These are phyloP conservation scores for Neltuma alba DNA, from an alignment of 306 rosid genomes.

Conservation along the genomic window DNA sequence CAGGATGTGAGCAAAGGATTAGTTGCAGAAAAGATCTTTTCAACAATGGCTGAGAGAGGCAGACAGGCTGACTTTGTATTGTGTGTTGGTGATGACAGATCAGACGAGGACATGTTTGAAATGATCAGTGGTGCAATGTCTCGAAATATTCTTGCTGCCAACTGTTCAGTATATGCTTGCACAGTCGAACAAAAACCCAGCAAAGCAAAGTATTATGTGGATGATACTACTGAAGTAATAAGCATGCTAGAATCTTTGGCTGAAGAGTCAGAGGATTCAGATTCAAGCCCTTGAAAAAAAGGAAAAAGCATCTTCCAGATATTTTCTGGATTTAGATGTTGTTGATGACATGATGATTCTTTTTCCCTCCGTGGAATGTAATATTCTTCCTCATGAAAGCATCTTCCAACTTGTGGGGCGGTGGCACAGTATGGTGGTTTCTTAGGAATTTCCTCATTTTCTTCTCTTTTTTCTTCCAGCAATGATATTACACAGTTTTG, in stretches of 20 bases:
- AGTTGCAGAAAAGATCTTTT: conserved; percentile 70
- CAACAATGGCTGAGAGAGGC: conserved; percentile 64
- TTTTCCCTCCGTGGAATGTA: conserved; percentile 38
- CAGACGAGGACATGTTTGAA: conserved; percentile 95
- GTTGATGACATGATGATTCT: conserved; percentile 1
- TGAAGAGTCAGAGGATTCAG: conserved; percentile 45
- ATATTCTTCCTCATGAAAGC: conserved; percentile 39
- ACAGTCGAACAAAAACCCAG: conserved; percentile 89
- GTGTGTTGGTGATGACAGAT: conserved; percentile 89
- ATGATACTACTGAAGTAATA: conserved; percentile 64
- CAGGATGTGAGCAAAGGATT: conserved; percentile 84
- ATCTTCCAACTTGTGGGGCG: conserved; percentile 37
- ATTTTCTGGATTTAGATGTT: conserved; percentile 33
- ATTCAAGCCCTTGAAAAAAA: conserved; percentile 39
- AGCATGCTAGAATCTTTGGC: conserved; percentile 71
- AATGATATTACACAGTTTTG: conserved; percentile 42
- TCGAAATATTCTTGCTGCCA: conserved; percentile 56
- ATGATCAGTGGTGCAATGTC: conserved; percentile 54
- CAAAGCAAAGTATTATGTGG: conserved; percentile 76
- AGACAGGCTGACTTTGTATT: conserved; percentile 77
- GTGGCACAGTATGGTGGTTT: conserved; percentile 40
- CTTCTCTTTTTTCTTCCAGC: conserved; percentile 23
- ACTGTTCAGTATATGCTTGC: conserved; percentile 69
- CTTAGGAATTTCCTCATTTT: conserved; percentile 11
- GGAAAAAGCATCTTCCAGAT: conserved; percentile 8